These are phyloP conservation scores for Xylaria sp. DNA, from an alignment of 2,329 filamentous ascomycete genomes.

Conservation along the genomic window DNA sequence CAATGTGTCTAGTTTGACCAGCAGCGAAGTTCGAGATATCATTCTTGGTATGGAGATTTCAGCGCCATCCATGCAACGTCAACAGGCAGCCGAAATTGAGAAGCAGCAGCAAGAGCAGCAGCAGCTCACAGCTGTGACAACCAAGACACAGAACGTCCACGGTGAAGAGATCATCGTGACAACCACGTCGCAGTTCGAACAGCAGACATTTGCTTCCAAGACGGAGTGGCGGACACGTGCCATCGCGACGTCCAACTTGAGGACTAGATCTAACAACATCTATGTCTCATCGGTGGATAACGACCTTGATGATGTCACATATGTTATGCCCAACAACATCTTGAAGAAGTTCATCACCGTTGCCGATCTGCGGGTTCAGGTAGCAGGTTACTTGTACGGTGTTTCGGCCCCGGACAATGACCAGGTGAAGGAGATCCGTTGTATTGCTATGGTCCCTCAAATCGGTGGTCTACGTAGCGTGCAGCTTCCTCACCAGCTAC, in stretches of 20 bases:
- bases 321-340: slow-evolving; percentile 98
- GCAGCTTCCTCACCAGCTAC: slow-evolving; percentile 81
- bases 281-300: slow-evolving; percentile 97
- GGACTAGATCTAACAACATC: slow-evolving; percentile 93
- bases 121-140: slow-evolving; percentile 93
- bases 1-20: slow-evolving; percentile 94
- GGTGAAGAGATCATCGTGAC: slow-evolving; percentile 98
- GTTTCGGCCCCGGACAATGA: slow-evolving; percentile 89
- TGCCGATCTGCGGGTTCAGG: slow-evolving; percentile 90
- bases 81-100: slow-evolving; percentile 97
- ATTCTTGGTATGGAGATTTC: slow-evolving; percentile 99
- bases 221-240: slow-evolving; percentile 97
- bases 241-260: slow-evolving; percentile 91
- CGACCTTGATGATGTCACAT: slow-evolving; percentile 84
- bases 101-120: slow-evolving; percentile 97
- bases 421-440: slow-evolving; percentile 93
- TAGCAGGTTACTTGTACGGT: slow-evolving; percentile 93
- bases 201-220: slow-evolving; percentile 96
- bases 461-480: slow-evolving; percentile 90
- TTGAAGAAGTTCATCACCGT: slow-evolving; percentile 98
- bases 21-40: slow-evolving; percentile 94
- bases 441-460: slow-evolving; percentile 96
- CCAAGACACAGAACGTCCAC: slow-evolving; percentile 94
- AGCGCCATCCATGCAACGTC: slow-evolving; percentile 93
- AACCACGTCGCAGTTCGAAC: slow-evolving; percentile 95